Conservation (phyloP, 2,329 filamentous ascomycete species). For the Neonectria magnoliae region DNA sequence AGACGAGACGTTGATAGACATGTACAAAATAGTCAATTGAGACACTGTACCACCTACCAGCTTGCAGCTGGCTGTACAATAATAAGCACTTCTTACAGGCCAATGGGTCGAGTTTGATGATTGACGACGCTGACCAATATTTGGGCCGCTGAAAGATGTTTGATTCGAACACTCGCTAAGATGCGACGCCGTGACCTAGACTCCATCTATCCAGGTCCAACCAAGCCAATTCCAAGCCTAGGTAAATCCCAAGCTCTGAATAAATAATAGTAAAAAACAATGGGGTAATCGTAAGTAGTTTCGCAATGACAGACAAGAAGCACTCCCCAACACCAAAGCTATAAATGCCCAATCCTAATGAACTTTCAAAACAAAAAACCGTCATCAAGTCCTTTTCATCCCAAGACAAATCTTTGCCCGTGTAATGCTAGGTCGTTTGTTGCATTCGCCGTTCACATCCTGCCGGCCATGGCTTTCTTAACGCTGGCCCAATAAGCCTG, state of each 20-base stretch:
- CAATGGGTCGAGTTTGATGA: not conserved
- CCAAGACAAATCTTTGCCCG: conserved; percentile 24
- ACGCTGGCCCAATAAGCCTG: conserved; percentile 70
- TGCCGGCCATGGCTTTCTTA: conserved; percentile 58
- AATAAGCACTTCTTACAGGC: conserved; percentile 35
- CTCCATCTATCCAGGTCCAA: conserved; percentile 29
- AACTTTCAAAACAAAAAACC: conserved; percentile 36
- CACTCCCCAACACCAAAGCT: conserved; percentile 47
- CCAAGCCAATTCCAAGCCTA: conserved; percentile 28
- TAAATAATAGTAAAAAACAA: conserved; percentile 31
- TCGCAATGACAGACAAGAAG: conserved; percentile 41
- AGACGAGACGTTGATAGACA: conserved; percentile 27
- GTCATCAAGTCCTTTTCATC: conserved; percentile 37
- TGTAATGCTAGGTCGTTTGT: conserved; percentile 27
- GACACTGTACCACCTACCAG: conserved; percentile 43
- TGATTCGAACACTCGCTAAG: conserved; percentile 32
- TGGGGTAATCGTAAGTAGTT: conserved; percentile 35
- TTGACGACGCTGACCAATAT: conserved; percentile 2
- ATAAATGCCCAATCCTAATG: conserved; percentile 39
- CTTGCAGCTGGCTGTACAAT: conserved; percentile 44
- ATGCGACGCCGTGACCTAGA: conserved; percentile 25
- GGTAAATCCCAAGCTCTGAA: conserved; percentile 26
- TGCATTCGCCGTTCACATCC: conserved; percentile 37
- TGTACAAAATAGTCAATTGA: conserved; percentile 41
- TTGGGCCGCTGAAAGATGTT: conserved; percentile 35